Base-by-base conservation (phyloP, 2,329 filamentous ascomycete species). In the Lojkania enalia region DNA sequence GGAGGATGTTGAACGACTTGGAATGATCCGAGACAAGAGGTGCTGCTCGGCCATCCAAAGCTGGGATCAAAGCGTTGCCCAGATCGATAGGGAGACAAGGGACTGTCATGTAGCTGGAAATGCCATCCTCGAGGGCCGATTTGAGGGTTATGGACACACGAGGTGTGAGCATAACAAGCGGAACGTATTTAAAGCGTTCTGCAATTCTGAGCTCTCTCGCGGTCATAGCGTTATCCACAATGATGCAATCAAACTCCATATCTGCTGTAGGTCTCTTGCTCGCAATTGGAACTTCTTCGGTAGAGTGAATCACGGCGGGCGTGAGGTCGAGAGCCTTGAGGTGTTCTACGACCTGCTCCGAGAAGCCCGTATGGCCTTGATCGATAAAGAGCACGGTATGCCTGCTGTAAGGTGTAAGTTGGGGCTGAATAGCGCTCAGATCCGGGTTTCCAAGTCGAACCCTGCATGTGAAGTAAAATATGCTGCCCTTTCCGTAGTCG, bases 101-200 rank as follows among this genome's bases (percentile, higher is more conserved):
- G 13, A 90, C 96, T 2, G 94, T 97, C 90, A 97, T 96, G 71
- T 96, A 97, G 39, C 91, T 96, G n/a, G 91, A 95, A 57, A 99
- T 96, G 52, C 94, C 92, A 53, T 97, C 80, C 67, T 97, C 94
- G 48, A 97, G 76, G 46, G 92, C 94, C 2, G 90, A 94, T 74
- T 96, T 96, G 58, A 99, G 79, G 69, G 85, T 95, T 56, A 97
- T 90, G 49, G 91, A 88, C 11, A 97, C 90, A 25, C 90, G 78
- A 0, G 92, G 90, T 33, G 90, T 94, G 35, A 97, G 75, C 49
- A 97, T 82, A 32, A 99, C 92, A 54, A 99, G 91, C 2, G 94
- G 94, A 35, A 96, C 90, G 66, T 96, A 97, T 75, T 96, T 96
- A 79, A 96, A 96, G 67, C 95, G 90, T 64, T 96, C 92, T 39